Percentiles rank a stretch among this genome's conserved stretches.
These are phyloP conservation scores for Lachancea quebecensis DNA, from an alignment of 805 yeast species.

Conservation along the genomic window DNA sequence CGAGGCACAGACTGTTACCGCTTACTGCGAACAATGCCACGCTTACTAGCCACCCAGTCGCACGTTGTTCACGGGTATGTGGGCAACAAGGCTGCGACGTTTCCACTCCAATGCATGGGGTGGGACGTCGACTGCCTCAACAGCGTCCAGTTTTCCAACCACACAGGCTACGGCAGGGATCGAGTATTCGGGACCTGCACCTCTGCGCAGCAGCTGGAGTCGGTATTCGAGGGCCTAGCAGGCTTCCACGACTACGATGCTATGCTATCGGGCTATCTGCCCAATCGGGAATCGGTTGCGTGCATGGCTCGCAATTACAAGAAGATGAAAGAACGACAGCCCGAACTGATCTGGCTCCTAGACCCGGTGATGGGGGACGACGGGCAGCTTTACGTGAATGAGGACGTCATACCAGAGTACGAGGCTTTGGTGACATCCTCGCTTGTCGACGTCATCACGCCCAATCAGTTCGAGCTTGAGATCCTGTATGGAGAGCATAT, in stretches of 20 bases:
- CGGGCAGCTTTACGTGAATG: constrained; percentile 58
- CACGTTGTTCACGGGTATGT: constrained; percentile 72
- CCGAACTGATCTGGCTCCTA: constrained; percentile 45
- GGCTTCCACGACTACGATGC: constrained; percentile 41
- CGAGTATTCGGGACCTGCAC: constrained; percentile 39
- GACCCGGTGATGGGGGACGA: constrained; percentile 84
- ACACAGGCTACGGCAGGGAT: constrained; percentile 50
- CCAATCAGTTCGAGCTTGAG: constrained; percentile 87
- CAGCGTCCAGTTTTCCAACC: constrained; percentile 62
- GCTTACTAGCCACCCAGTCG: constrained; percentile 50
- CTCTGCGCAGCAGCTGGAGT: constrained; percentile 35
- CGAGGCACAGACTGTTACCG: no score
- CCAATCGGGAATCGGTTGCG: constrained; percentile 45
- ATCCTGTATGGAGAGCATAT: constrained; percentile 51
- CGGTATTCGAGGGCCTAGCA: constrained; percentile 36
- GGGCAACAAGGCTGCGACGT: constrained; percentile 60
- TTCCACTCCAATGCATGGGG: constrained; percentile 56
- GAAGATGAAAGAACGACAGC: constrained; percentile 32
- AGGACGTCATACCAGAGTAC: constrained; percentile 54
- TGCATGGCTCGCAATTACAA: constrained; percentile 37
- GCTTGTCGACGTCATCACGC: constrained; percentile 68
- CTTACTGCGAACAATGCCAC: constrained; percentile 5
- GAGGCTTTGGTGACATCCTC: constrained; percentile 38
- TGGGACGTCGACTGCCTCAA: constrained; percentile 66
- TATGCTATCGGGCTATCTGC: constrained; percentile 61